Percentiles rank a stretch among this genome's conserved stretches.
phyloP scores from a whole-genome alignment of 2,329 filamentous ascomycete genomes.

The Stenocarpella maydis region DNA sequence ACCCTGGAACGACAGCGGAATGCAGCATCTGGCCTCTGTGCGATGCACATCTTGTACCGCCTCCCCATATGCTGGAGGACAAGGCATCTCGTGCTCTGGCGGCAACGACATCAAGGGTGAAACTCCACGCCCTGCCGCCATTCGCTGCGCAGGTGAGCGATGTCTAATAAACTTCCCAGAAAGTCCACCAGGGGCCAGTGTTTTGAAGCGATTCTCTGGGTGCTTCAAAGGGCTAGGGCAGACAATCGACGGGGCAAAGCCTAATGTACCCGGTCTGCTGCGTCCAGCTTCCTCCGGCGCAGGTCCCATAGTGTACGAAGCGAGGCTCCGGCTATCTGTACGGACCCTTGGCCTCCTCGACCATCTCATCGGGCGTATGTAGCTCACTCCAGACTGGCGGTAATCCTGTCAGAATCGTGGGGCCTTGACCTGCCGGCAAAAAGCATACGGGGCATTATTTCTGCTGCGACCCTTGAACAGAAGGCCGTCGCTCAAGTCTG shows the following conservation, averaged over 20 bases:
- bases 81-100: conserved; percentile 11
- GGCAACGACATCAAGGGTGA: background rate
- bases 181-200: background rate
- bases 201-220: background rate
- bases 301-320: conserved; percentile 17
- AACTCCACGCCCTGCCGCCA: conserved; percentile 2
- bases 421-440: background rate
- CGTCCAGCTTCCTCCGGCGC: background rate
- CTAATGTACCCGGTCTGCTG: conserved; percentile 28
- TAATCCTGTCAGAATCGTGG: conserved; percentile 19
- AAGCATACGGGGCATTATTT: conserved; percentile 3
- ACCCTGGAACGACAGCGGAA: conserved; percentile 1
- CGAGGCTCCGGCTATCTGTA: conserved; percentile 19
- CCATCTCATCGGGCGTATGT: conserved; percentile 35
- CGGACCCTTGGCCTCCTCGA: conserved; percentile 30
- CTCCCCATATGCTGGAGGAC: conserved; percentile 17
- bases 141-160: background rate
- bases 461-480: conserved; percentile 9
- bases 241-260: conserved; percentile 16
- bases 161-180: background rate
- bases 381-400: conserved; percentile 34
- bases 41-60: conserved; percentile 24
- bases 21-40: conserved; percentile 30
- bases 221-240: background rate
- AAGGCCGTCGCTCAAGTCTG: conserved; percentile 13